Conservation (phyloP, 2,329 filamentous ascomycete species). For the Pleomassaria siparia region DNA sequence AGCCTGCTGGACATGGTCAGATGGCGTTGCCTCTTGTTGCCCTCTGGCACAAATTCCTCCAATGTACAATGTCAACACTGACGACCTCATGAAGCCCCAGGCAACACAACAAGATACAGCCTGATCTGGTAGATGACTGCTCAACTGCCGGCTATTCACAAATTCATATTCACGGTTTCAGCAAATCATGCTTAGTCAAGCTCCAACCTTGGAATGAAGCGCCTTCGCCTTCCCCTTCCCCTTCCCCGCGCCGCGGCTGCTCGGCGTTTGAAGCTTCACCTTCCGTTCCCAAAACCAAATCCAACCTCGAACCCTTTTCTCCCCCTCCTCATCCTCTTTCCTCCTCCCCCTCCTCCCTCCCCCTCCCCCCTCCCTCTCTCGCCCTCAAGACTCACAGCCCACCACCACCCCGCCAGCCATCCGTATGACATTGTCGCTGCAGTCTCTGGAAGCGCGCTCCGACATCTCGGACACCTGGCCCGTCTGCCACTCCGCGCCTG, state of each 20-base stretch:
- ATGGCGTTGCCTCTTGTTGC: no score
- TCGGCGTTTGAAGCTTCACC: constrained; percentile 22
- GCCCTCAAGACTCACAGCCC: no score
- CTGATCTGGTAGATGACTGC: constrained; percentile 1
- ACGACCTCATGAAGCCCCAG: no score
- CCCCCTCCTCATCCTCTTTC: constrained; percentile 19
- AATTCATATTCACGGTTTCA: no score
- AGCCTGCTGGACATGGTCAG: no score
- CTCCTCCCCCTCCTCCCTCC: no score
- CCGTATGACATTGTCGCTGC: constrained; percentile 16
- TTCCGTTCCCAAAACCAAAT: constrained; percentile 24
- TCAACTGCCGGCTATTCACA: constrained; percentile 1
- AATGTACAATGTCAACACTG: no score
- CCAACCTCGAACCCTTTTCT: constrained; percentile 27
- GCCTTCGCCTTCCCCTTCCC: constrained; percentile 3
- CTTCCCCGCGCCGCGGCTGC: constrained; percentile 10
- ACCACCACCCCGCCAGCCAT: constrained; percentile 4
- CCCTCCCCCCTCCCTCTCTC: constrained; percentile 19
- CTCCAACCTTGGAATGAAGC: no score
- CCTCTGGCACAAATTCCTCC: no score
- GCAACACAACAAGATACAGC: background rate
- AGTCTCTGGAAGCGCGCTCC: constrained; percentile 15
- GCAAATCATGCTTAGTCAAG: constrained; percentile 1
- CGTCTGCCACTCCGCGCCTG: constrained; percentile 29
- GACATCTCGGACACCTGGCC: constrained; percentile 19